A percentile compares a stretch with the other conserved stretches of the same genome.
Evolutionary conservation across 2,329 filamentous ascomycete genomes (phyloP).

Genomic region (Phialemoniopsis sp.): DNA sequence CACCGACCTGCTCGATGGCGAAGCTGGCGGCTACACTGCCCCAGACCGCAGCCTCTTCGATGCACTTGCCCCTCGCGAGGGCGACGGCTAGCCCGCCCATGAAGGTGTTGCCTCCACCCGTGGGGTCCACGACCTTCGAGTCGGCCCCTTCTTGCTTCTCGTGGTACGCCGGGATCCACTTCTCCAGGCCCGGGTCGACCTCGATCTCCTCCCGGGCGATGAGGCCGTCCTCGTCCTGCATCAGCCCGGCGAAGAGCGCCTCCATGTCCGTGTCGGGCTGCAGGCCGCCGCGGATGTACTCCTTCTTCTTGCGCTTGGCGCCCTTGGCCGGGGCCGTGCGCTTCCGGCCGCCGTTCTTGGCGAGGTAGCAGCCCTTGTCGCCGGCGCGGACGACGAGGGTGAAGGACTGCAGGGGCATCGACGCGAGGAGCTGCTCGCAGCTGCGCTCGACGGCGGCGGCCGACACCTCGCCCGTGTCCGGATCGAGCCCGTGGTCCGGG

Average conservation of each 20-base stretch:
- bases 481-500: constrained; percentile 46
- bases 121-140: constrained; percentile 71
- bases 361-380: constrained; percentile 66
- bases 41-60: constrained; percentile 72
- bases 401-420: constrained; percentile 61
- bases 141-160: constrained; percentile 12
- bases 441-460: constrained; percentile 49
- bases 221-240: constrained; percentile 48
- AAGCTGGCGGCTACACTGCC: constrained; percentile 84
- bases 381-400: constrained; percentile 68
- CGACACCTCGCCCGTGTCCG: constrained; percentile 49
- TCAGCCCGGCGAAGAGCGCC: constrained; percentile 54
- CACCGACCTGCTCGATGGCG: constrained; percentile 89
- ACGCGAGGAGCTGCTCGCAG: constrained; percentile 59
- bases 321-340: not conserved
- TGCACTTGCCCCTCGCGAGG: constrained; percentile 51
- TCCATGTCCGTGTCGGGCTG: constrained; percentile 60
- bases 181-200: constrained; percentile 60
- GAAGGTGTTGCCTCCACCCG: constrained; percentile 91
- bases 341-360: constrained; percentile 48
- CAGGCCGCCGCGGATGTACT: constrained; percentile 44
- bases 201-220: constrained; percentile 55
- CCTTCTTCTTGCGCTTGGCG: constrained; percentile 34
- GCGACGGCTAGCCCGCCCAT: constrained; percentile 58
- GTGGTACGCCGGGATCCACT: constrained; percentile 80